Base-by-base conservation (phyloP, 257 asterid genomes). In the Ajuga chamaepitys region DNA sequence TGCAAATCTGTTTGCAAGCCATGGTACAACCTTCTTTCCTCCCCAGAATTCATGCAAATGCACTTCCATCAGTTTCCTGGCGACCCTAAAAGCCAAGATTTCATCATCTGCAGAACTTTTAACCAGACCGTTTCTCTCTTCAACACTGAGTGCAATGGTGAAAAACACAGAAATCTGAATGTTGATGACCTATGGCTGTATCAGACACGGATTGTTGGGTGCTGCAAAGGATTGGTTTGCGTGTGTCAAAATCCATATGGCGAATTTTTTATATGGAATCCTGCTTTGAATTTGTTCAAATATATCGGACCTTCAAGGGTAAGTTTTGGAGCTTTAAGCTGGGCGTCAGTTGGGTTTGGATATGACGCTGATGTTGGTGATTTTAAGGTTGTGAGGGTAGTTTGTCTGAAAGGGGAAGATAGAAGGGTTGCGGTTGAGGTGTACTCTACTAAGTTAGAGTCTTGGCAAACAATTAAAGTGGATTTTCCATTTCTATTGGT, bases 371-470 rank as follows among this genome's bases (percentile, higher is more conserved):
- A 28, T 1, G 25, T 1, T 0, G 65, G 28, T 14, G 73, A 67
- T 45, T 57, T 44, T 14, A 67, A 67, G 48, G 73, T 67, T 13
- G 73, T 68, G 50, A 32, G 73, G 32, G 22, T 68, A 1, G 54
- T 24, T 9, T 65, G 9, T 2, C 4, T 51, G 51, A 10, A 34
- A 3, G 18, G 28, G 2, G 16, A 17, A 16, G 17, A 52, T 0
- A 54, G 11, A 17, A 59, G 17, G 9, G 47, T 28, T 11, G 57
- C 24, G 9, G 47, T 28, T 20, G 72, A 44, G 48, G 58, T 66
- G 12, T 66, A 66, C 14, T 66, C 72, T 10, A 12, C 72, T n/a
- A 26, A 9, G 2, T 38, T 46, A 3, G 56, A 66, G 10, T 42
- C 56, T 3, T 68, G 66, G 73, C 20, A 0, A 9, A 58, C 60